Conservation (phyloP, 495 filamentous ascomycete genomes). For the Tuber indicum region DNA sequence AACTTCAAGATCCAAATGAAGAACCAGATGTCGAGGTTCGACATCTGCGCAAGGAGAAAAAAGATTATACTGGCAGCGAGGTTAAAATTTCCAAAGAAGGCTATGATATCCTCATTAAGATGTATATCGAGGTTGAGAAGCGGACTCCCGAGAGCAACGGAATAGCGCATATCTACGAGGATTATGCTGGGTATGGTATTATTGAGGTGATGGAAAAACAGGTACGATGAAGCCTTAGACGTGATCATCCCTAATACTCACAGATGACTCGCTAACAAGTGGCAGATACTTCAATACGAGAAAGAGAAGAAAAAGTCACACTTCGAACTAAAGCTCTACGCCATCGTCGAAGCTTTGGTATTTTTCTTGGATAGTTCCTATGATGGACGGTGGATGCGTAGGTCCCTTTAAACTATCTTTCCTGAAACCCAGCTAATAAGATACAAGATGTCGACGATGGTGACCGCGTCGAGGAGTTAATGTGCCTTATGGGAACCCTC, state of each 20-base stretch:
- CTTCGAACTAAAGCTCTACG: slow-evolving; percentile 7
- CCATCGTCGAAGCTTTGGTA: slow-evolving; percentile 13
- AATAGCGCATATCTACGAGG: slow-evolving; percentile 8
- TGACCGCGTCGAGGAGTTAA: slow-evolving; percentile 2
- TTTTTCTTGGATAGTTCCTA: slow-evolving; percentile 16
- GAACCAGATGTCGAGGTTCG: slow-evolving; percentile 7
- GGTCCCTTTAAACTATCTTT: background rate
- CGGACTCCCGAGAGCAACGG: slow-evolving; percentile 16
- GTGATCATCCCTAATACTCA: background rate
- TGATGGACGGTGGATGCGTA: slow-evolving; percentile 13
- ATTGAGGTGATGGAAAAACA: slow-evolving; percentile 21
- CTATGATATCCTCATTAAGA: slow-evolving; percentile 17
- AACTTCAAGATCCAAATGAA: slow-evolving; percentile 10
- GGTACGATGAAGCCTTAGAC: background rate
- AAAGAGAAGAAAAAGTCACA: slow-evolving; percentile 11
- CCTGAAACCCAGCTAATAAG: background rate
- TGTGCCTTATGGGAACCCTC: slow-evolving; percentile 9
- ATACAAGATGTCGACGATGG: slow-evolving; percentile 15
- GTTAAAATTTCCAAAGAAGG: slow-evolving; percentile 17
- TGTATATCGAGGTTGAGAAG: slow-evolving; percentile 25
- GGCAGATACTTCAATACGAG: slow-evolving; percentile 12
- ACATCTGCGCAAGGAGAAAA: slow-evolving; percentile 10
- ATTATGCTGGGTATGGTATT: slow-evolving; percentile 10
- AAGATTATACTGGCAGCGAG: slow-evolving; percentile 16
- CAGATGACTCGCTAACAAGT: background rate